Evolutionary conservation across 352 stramenopile species (phyloP).

Genomic region (Pythium guiyangense): DNA sequence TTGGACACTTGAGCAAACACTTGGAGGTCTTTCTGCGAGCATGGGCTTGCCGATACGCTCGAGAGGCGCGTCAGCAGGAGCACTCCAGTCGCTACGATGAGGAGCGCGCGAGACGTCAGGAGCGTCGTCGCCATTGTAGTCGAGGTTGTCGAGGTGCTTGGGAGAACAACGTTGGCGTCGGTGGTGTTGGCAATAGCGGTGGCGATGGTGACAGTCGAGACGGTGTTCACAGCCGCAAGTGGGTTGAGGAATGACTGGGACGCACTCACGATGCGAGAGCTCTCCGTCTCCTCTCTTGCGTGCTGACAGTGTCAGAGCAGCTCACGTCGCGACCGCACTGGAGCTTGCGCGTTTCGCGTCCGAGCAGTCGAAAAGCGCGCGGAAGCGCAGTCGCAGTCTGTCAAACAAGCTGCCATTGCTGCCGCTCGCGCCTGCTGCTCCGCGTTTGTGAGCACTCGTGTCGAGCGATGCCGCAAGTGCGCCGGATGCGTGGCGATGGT

Average conservation of each 20-base stretch:
- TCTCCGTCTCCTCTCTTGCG: too few species aligned
- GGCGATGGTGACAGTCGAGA: not conserved
- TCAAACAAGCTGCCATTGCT: constrained; percentile 32
- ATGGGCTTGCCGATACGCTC: constrained; percentile 12
- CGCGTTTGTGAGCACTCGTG: constrained; percentile 13
- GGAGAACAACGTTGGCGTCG: too few species aligned
- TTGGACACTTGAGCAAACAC: constrained; percentile 38
- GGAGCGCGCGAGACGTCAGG: not conserved
- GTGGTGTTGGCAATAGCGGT: not conserved
- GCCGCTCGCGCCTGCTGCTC: constrained; percentile 2
- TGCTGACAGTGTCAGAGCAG: not conserved
- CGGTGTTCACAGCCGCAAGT: not conserved
- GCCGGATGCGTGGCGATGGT: not conserved
- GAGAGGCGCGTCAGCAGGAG: constrained; percentile 9
- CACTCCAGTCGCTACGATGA: constrained; percentile 5
- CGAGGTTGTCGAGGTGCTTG: not conserved
- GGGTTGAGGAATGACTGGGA: not conserved
- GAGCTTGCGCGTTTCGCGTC: constrained; percentile 3
- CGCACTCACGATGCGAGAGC: not conserved
- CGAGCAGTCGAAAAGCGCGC: too few species aligned
- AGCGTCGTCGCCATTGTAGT: not conserved
- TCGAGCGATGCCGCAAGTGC: not conserved
- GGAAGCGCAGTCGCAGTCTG: constrained; percentile 34
- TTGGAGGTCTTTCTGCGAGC: constrained; percentile 31
- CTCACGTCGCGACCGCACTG: constrained; percentile 1